phyloP scores from a whole-genome alignment of 345 rosid genomes.

The Eucalyptus erythrocorys region DNA sequence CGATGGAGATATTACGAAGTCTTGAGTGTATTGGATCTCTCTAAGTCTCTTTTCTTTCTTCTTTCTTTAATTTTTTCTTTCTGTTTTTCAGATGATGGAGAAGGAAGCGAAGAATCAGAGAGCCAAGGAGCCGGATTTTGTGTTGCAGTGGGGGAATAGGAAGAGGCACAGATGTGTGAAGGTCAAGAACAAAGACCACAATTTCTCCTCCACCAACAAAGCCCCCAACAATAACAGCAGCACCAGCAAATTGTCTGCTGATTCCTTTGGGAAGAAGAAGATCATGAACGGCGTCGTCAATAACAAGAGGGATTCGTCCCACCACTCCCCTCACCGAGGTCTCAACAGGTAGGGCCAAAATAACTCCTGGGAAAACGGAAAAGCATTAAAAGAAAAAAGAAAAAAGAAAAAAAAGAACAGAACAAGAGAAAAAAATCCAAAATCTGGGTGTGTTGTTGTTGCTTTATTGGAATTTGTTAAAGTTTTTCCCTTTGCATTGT shows the following conservation, averaged over 20 bases:
- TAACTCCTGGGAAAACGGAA: background rate
- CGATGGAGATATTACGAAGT: background rate
- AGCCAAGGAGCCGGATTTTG: conserved; percentile 61
- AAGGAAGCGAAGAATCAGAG: conserved; percentile 53
- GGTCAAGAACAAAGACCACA: conserved; percentile 57
- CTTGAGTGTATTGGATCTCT: background rate
- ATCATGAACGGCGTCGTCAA: conserved; percentile 25
- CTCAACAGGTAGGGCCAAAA: conserved; percentile 36
- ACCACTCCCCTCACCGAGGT: conserved; percentile 26
- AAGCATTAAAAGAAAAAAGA: background rate
- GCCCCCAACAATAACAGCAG: conserved; percentile 45
- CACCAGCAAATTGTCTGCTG: conserved; percentile 24
- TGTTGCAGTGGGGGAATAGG: conserved; percentile 86
- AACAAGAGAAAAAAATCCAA: too few relatives aligned
- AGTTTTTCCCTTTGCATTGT: background rate
- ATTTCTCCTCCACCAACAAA: conserved; percentile 13
- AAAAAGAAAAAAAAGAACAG: background rate
- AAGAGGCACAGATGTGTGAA: conserved; percentile 82
- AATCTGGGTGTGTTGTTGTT: background rate
- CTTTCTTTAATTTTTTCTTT: background rate
- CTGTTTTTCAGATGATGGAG: conserved; percentile 29
- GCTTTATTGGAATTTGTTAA: background rate
- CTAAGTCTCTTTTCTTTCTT: background rate
- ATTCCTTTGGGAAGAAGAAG: conserved; percentile 46
- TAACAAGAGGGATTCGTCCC: conserved; percentile 40